Evolutionary conservation across 805 yeast genomes (phyloP).

Genomic region (Yarrowia yakushimensis): DNA sequence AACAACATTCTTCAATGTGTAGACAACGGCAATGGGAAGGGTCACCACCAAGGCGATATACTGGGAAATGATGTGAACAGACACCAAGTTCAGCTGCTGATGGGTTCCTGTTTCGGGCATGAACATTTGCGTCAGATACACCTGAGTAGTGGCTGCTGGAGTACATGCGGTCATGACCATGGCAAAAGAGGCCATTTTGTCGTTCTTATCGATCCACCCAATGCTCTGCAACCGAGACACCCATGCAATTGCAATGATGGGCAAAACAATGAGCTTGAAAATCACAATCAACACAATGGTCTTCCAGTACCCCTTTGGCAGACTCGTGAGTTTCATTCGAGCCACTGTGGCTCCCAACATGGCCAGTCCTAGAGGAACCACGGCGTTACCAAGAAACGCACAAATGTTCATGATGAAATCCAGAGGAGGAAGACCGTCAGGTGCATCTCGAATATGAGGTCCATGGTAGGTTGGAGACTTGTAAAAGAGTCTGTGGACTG

Average conservation of each 20-base stretch:
- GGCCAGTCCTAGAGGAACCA: conserved; percentile 81
- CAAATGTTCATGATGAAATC: conserved; percentile 82
- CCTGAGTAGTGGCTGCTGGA: conserved; percentile 85
- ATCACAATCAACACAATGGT: conserved; percentile 56
- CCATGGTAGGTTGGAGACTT: conserved; percentile 30
- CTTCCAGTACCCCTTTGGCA: conserved; percentile 66
- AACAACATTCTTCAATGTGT: conserved; percentile 45
- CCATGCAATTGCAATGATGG: conserved; percentile 73
- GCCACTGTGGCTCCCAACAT: conserved; percentile 86
- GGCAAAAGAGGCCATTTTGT: conserved; percentile 64
- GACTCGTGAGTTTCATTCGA: conserved; percentile 53
- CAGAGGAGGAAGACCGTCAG: conserved; percentile 78
- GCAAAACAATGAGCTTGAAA: conserved; percentile 62
- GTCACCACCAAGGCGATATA: conserved; percentile 65
- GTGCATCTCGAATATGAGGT: conserved; percentile 63
- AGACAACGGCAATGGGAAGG: conserved; percentile 71
- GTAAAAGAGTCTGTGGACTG: conserved; percentile 70
- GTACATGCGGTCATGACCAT: conserved; percentile 70
- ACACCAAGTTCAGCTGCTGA: conserved; percentile 74
- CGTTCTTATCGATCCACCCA: conserved; percentile 59
- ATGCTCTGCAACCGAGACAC: conserved; percentile 56
- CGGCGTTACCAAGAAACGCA: conserved; percentile 75
- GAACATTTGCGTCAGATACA: conserved; percentile 84
- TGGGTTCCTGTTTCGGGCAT: conserved; percentile 59
- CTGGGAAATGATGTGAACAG: conserved; percentile 69